Conservation (phyloP, 2,329 filamentous ascomycete genomes). For the Fusarium caatingaense region DNA sequence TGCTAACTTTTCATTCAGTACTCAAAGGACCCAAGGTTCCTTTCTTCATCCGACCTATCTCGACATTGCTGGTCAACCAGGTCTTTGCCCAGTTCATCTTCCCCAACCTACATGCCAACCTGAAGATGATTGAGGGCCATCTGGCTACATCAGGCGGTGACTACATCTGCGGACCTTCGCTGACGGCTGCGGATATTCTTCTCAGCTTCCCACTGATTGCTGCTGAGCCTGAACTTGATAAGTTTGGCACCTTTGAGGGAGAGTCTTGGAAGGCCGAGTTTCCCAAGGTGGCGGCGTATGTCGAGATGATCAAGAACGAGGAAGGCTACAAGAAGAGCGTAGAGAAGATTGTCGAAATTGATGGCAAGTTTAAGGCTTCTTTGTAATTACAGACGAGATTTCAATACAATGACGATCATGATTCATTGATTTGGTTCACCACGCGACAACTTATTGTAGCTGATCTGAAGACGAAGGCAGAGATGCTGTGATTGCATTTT, state of each 20-base stretch:
- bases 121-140: constrained; percentile 62
- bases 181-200: constrained; percentile 66
- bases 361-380: constrained; percentile 52
- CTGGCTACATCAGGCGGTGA: constrained; percentile 58
- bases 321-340: constrained; percentile 61
- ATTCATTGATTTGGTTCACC: neutral
- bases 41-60: constrained; percentile 66
- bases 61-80: constrained; percentile 56
- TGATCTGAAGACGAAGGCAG: too few species aligned
- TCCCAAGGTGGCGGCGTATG: constrained; percentile 61
- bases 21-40: constrained; percentile 61
- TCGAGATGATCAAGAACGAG: constrained; percentile 57
- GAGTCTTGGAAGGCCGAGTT: constrained; percentile 54
- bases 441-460: neutral
- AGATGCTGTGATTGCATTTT: neutral
- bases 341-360: constrained; percentile 62
- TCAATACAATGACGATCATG: neutral
- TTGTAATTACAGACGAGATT: constrained; percentile 6
- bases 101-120: constrained; percentile 61
- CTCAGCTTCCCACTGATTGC: constrained; percentile 65
- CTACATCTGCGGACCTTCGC: constrained; percentile 62
- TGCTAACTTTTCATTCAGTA: constrained; percentile 43
- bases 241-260: constrained; percentile 56
- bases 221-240: constrained; percentile 53
- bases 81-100: constrained; percentile 56